Evolutionary conservation across 345 rosid genomes (phyloP), one percentile per base, ranked within the genome.

Genomic region (Citrus inodora): DNA sequence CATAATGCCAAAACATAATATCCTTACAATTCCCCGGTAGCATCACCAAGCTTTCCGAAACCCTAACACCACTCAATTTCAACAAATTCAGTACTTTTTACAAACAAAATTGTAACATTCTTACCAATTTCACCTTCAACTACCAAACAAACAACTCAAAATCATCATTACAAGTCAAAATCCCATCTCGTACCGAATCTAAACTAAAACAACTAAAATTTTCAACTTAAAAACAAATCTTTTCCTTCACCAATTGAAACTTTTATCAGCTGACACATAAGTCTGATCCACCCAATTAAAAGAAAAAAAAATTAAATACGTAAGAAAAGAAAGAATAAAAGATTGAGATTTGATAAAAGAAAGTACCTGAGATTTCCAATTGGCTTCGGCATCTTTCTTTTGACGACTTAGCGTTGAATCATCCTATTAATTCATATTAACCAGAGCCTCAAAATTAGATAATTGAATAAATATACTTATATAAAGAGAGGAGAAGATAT

Each of bases 301-400:
- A 64, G 1, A 35, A 65, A 33, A 33, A 17, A 33, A 33, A 33
- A 65, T 19, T 65, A 17, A 63, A 65, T 37, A 32, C 16, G 40
- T 13, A 3, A 30, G 32, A 13, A 14, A 63, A 5, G 55, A 40
- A 40, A 24, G 32, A n/a, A 9, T n/a, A 9, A 7, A 25, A 25
- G 46, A 25, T 24, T 27, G 19, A 2, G 19, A 27, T 64, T 32
- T 25, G 62, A 46, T 46, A 13, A 58, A 74, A 60, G 63, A 28
- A 28, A 68, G 5, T 60, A 94, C 99, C 95, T 94, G 98, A 79
- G 94, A 59, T 85, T 97, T 97, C 99, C 99, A 97, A 85, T 79
- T 91, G 71, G 97, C 91, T 86, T 97, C 99, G 51, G 98, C 98
- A 67, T 97, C 99, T 90, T 93, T 97, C 92, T 97, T 97, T 78